These are phyloP conservation scores for Setomelanomma holmii DNA, from an alignment of 2,329 filamentous ascomycete species.

Conservation along the genomic window DNA sequence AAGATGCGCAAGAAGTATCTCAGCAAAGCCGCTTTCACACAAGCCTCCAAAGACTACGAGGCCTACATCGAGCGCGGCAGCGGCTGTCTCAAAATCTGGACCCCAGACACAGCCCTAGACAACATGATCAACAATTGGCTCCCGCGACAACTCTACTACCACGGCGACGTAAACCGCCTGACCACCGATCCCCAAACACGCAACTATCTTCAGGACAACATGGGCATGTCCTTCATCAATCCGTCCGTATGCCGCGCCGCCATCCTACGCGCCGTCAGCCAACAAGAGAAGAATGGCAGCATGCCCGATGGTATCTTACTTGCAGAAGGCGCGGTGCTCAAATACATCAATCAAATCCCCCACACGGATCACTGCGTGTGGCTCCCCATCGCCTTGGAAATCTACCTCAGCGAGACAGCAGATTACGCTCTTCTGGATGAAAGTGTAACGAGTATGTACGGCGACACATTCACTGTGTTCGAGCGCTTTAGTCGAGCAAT, in stretches of 20 bases:
- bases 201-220: constrained; percentile 67
- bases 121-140: constrained; percentile 68
- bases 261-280: constrained; percentile 59
- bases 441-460: constrained; percentile 52
- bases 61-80: constrained; percentile 59
- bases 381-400: constrained; percentile 62
- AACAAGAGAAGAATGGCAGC: constrained; percentile 62
- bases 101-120: constrained; percentile 62
- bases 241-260: constrained; percentile 58
- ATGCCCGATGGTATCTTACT: constrained; percentile 66
- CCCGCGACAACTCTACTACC: constrained; percentile 65
- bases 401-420: constrained; percentile 63
- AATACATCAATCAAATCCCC: constrained; percentile 68
- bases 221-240: constrained; percentile 66
- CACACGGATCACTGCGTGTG: constrained; percentile 68
- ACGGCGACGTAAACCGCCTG: constrained; percentile 65
- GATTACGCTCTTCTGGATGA: constrained; percentile 61
- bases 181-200: constrained; percentile 66
- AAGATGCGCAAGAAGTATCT: constrained; percentile 58
- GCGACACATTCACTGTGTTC: constrained; percentile 59
- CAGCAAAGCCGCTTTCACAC: constrained; percentile 57
- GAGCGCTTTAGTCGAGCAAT: constrained; percentile 64
- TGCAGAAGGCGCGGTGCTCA: constrained; percentile 62
- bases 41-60: constrained; percentile 57
- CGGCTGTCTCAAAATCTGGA: constrained; percentile 61